Percentiles rank a stretch among this genome's conserved stretches.
Conservation (phyloP, 1,139 yeast species). For the Taphrina pruni region DNA sequence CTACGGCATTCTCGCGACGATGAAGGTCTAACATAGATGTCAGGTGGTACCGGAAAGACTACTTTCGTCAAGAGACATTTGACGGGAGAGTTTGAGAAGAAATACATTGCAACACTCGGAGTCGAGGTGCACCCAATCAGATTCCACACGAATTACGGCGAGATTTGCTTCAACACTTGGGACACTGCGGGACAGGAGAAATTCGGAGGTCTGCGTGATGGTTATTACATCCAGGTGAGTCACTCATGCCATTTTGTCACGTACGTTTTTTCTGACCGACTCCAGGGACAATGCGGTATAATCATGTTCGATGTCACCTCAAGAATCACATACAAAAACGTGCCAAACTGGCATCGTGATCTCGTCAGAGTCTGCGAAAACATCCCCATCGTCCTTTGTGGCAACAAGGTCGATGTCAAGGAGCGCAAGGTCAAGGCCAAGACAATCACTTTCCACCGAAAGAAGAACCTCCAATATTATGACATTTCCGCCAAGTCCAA, state of each 20-base stretch:
- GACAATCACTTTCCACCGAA: constrained; percentile 97
- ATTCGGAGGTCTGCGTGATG: constrained; percentile 99
- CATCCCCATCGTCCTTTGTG: constrained; percentile 98
- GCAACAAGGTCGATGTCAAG: constrained; percentile 99
- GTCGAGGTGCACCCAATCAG: constrained; percentile 99
- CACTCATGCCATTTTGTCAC: background rate
- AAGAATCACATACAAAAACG: constrained; percentile 98
- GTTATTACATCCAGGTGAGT: constrained; percentile 81
- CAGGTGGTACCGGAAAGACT: constrained; percentile 99
- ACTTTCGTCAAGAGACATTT: constrained; percentile 99
- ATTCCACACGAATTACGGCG: constrained; percentile 98
- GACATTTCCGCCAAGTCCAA: constrained; percentile 99
- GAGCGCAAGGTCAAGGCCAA: constrained; percentile 99
- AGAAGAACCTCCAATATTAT: constrained; percentile 99
- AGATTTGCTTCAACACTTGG: constrained; percentile 97
- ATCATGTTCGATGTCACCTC: constrained; percentile 99
- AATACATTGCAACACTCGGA: constrained; percentile 91
- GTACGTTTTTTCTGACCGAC: background rate
- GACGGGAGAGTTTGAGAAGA: constrained; percentile 95
- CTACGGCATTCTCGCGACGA: background rate
- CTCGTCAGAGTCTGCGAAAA: constrained; percentile 99
- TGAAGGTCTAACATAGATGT: constrained; percentile 10
- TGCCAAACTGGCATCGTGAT: constrained; percentile 97
- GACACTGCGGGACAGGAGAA: constrained; percentile 99
- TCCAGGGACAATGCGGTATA: constrained; percentile 96